Conservation (phyloP, 352 stramenopile species). For the Elongisporangium undulatum region DNA sequence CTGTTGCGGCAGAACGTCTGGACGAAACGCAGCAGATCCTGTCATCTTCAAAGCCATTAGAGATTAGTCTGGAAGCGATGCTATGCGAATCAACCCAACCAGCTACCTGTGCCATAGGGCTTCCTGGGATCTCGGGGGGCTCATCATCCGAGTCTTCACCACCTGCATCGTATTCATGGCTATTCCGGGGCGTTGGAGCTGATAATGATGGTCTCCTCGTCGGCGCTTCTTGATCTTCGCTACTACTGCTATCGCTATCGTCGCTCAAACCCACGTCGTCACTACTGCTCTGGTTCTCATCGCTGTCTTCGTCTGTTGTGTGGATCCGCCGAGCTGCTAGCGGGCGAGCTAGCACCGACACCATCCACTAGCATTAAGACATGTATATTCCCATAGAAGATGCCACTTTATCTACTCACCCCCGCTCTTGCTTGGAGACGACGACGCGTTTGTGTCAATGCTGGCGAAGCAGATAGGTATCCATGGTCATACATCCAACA, state of each 20-base stretch:
- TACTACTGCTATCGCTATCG: slow-evolving; percentile 1
- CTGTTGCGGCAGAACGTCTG: neutral
- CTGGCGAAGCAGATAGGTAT: slow-evolving; percentile 13
- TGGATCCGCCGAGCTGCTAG: neutral
- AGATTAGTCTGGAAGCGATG: neutral
- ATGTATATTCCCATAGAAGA: neutral
- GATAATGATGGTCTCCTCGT: slow-evolving; percentile 1
- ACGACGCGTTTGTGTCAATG: slow-evolving; percentile 47
- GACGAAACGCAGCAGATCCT: neutral
- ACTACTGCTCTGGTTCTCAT: slow-evolving; percentile 6
- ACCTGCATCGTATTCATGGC: slow-evolving; percentile 1
- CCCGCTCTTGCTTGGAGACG: slow-evolving; percentile 25
- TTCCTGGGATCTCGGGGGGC: slow-evolving; percentile 69
- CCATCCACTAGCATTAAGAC: neutral
- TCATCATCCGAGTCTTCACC: slow-evolving; percentile 32
- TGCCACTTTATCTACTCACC: slow-evolving; percentile 1
- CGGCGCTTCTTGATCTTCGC: slow-evolving; percentile 8
- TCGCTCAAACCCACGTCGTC: slow-evolving; percentile 5
- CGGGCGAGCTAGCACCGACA: neutral
- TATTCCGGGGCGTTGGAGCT: neutral
- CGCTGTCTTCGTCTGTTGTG: slow-evolving; percentile 5
- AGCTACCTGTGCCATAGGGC: slow-evolving; percentile 34
- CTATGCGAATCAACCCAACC: neutral
- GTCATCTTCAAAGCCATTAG: neutral
- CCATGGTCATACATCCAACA: neutral